Evolutionary conservation across 805 yeast species (phyloP).

Genomic region (Hanseniaspora jakobsenii): DNA sequence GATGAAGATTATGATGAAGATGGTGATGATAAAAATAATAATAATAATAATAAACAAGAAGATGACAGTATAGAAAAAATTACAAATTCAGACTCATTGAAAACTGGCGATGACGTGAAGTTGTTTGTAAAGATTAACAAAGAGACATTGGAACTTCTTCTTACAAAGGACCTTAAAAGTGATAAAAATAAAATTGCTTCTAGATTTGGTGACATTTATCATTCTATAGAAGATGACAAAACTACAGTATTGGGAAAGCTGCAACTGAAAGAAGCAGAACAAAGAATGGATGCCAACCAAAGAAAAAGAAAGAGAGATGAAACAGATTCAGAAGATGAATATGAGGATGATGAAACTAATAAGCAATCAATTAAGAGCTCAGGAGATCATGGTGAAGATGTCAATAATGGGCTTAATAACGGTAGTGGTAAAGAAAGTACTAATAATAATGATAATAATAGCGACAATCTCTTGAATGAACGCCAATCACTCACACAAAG

Average conservation of each 20-base stretch:
- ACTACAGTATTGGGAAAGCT: slow-evolving; percentile 66
- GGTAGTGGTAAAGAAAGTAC: slow-evolving; percentile 17
- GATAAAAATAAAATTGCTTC: slow-evolving; percentile 33
- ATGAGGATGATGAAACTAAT: slow-evolving; percentile 15
- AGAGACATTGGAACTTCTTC: slow-evolving; percentile 23
- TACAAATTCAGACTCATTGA: no score
- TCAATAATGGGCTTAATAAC: slow-evolving; percentile 20
- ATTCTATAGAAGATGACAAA: slow-evolving; percentile 59
- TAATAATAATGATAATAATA: no score
- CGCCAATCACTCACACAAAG: no score
- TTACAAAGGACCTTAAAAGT: slow-evolving; percentile 23
- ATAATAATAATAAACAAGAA: slow-evolving; percentile 13
- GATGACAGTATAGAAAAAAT: slow-evolving; percentile 15
- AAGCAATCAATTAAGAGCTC: slow-evolving; percentile 16
- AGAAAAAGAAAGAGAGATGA: slow-evolving; percentile 23
- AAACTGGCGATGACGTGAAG: slow-evolving; percentile 14
- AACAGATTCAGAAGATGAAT: slow-evolving; percentile 18
- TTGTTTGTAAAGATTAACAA: slow-evolving; percentile 29
- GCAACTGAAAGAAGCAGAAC: slow-evolving; percentile 68
- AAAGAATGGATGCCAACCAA: slow-evolving; percentile 37
- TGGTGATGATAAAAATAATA: slow-evolving; percentile 18
- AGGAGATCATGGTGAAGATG: slow-evolving; percentile 20
- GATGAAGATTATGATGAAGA: slow-evolving; percentile 21
- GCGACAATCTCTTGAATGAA: no score
- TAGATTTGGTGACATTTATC: slow-evolving; percentile 62